Evolutionary conservation across 2,329 filamentous ascomycete species (phyloP).

Genomic region (Tolypocladium amazonense): DNA sequence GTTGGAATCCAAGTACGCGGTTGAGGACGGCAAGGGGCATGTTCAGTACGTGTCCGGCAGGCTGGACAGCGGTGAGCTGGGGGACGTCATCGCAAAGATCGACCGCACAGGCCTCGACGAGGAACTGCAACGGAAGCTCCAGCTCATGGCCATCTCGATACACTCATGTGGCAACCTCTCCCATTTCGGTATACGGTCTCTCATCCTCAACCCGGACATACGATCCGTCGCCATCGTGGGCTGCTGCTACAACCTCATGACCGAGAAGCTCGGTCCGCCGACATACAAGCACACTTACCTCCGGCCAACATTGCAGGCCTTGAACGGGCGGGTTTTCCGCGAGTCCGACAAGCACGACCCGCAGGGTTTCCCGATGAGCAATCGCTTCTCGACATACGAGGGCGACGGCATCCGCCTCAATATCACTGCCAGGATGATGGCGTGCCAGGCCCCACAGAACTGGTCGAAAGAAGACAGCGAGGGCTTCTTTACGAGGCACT

Average conservation of each 20-base stretch:
- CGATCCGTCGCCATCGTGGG: slow-evolving; percentile 90
- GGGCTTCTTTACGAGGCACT: slow-evolving; percentile 84
- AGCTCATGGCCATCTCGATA: slow-evolving; percentile 81
- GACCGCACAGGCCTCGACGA: slow-evolving; percentile 17
- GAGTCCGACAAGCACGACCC: slow-evolving; percentile 70
- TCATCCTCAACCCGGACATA: slow-evolving; percentile 74
- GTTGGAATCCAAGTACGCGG: slow-evolving; percentile 38
- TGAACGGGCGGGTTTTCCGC: slow-evolving; percentile 56
- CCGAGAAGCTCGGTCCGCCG: slow-evolving; percentile 76
- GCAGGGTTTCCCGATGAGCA: slow-evolving; percentile 89
- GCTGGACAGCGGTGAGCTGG: slow-evolving; percentile 63
- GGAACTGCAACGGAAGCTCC: slow-evolving; percentile 24
- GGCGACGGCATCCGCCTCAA: slow-evolving; percentile 68
- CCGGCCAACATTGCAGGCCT: slow-evolving; percentile 55
- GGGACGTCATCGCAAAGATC: slow-evolving; percentile 54
- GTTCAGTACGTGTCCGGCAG: slow-evolving; percentile 71
- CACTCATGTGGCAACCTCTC: slow-evolving; percentile 98
- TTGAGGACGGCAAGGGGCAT: slow-evolving; percentile 52
- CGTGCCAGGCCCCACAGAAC: slow-evolving; percentile 87
- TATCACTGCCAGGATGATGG: slow-evolving; percentile 97
- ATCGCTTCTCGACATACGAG: slow-evolving; percentile 49
- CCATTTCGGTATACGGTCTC: slow-evolving; percentile 81
- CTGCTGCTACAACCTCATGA: slow-evolving; percentile 96
- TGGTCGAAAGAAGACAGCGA: slow-evolving; percentile 78
- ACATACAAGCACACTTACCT: slow-evolving; percentile 76